Percentiles rank a stretch among this genome's conserved stretches.
Conservation (phyloP, 2,329 filamentous ascomycete genomes). For the Neopestalotiopsis sp. region DNA sequence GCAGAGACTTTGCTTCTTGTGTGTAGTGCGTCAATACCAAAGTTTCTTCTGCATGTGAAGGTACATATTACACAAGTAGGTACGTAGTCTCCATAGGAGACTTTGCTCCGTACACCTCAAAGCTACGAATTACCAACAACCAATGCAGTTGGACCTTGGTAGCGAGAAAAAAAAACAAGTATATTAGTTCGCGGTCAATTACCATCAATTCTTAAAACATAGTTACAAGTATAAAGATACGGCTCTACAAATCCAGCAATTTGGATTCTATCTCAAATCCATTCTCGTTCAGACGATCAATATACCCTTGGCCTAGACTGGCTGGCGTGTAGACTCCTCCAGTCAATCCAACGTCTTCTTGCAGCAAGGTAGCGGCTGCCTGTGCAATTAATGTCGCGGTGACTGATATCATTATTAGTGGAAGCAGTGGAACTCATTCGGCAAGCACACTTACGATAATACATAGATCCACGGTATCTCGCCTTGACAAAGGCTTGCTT, state of each 20-base stretch:
- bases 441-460: constrained; percentile 56
- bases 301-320: constrained; percentile 68
- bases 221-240: background rate
- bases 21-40: too few species aligned
- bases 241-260: constrained; percentile 38
- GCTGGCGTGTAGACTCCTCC: constrained; percentile 77
- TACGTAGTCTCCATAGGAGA: too few species aligned
- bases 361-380: constrained; percentile 68
- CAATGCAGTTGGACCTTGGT: too few species aligned
- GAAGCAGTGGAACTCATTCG: background rate
- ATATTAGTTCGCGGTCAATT: too few species aligned
- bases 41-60: too few species aligned
- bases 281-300: constrained; percentile 64
- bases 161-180: too few species aligned
- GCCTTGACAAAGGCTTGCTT: constrained; percentile 62
- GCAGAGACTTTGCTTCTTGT: too few species aligned
- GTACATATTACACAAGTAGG: too few species aligned
- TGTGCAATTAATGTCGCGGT: constrained; percentile 69
- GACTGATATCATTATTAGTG: constrained; percentile 45
- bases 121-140: too few species aligned
- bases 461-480: constrained; percentile 65
- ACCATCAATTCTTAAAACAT: too few species aligned
- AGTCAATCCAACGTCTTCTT: constrained; percentile 63
- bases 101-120: too few species aligned
- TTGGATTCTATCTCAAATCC: constrained; percentile 68